Percentiles rank a stretch among this genome's conserved stretches.
These are phyloP conservation scores for Hygrophoropsis aurantiaca DNA, from an alignment of 768 basidiomycete genomes.

Conservation along the genomic window DNA sequence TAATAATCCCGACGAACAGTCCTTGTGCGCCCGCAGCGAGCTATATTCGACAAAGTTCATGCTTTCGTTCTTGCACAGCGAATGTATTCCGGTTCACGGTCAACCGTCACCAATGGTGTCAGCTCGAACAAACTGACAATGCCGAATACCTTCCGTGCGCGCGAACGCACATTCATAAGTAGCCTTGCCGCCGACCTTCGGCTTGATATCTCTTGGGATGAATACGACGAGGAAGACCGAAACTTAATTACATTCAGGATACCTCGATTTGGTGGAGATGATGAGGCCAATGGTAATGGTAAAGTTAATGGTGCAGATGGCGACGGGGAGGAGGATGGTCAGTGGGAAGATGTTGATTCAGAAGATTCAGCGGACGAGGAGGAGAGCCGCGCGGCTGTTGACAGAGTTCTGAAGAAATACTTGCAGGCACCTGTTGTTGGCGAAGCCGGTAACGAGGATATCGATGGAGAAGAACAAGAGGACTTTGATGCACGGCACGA, in stretches of 20 bases:
- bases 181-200: conserved; percentile 77
- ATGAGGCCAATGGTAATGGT: conserved; percentile 31
- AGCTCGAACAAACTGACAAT: too few species aligned
- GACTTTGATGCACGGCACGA: conserved; percentile 82
- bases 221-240: conserved; percentile 81
- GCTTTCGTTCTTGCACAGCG: conserved; percentile 60
- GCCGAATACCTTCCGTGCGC: conserved; percentile 76
- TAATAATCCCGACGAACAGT: conserved; percentile 42
- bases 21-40: conserved; percentile 71
- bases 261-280: conserved; percentile 51
- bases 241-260: conserved; percentile 72
- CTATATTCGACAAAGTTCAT: conserved; percentile 78
- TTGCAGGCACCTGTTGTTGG: conserved; percentile 75
- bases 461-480: conserved; percentile 67
- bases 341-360: conserved; percentile 48
- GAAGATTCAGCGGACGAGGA: conserved; percentile 63
- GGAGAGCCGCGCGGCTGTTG: conserved; percentile 71
- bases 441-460: too few species aligned
- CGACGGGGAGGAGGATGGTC: conserved; percentile 54
- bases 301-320: conserved; percentile 36
- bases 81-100: conserved; percentile 28
- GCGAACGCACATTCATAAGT: conserved; percentile 78
- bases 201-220: conserved; percentile 87
- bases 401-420: conserved; percentile 86
- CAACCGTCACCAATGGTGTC: conserved; percentile 28